Percentiles rank a stretch among this genome's conserved stretches.
Evolutionary conservation across 345 rosid species (phyloP).

Genomic region (Syzygium grande): DNA sequence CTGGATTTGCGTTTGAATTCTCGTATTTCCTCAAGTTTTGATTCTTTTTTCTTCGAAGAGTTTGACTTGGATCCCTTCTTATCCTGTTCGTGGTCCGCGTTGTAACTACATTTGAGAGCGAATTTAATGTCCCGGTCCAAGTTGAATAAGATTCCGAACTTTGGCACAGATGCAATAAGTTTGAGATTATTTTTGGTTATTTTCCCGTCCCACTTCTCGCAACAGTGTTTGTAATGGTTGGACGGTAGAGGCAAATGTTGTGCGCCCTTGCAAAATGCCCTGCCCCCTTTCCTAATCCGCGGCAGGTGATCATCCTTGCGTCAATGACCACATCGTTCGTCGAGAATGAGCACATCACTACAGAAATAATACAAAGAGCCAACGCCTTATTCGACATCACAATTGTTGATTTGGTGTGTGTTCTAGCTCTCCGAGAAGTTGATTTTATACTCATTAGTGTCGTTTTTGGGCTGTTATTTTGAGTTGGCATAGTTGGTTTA

Average conservation of each 20-base stretch:
- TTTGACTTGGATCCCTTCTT: too few species aligned
- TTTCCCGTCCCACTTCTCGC: background rate
- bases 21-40: too few species aligned
- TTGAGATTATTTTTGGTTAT: too few species aligned
- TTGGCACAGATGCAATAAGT: too few species aligned
- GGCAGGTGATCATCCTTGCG: background rate
- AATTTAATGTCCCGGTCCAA: too few species aligned
- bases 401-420: background rate
- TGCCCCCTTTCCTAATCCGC: background rate
- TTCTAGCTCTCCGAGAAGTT: background rate
- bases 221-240: background rate
- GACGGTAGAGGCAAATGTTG: background rate
- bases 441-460: background rate
- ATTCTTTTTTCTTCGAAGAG: too few species aligned
- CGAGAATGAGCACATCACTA: background rate
- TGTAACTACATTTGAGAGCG: too few species aligned
- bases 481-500: background rate
- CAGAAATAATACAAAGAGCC: background rate
- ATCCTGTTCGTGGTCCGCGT: too few species aligned
- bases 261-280: background rate
- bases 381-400: background rate
- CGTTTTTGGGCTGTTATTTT: background rate
- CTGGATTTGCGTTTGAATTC: too few species aligned
- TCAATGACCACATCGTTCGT: background rate
- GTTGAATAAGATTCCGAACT: too few species aligned